These are phyloP conservation scores for Aspergillus bertholletiae DNA, from an alignment of 495 filamentous ascomycete species.

Conservation along the genomic window DNA sequence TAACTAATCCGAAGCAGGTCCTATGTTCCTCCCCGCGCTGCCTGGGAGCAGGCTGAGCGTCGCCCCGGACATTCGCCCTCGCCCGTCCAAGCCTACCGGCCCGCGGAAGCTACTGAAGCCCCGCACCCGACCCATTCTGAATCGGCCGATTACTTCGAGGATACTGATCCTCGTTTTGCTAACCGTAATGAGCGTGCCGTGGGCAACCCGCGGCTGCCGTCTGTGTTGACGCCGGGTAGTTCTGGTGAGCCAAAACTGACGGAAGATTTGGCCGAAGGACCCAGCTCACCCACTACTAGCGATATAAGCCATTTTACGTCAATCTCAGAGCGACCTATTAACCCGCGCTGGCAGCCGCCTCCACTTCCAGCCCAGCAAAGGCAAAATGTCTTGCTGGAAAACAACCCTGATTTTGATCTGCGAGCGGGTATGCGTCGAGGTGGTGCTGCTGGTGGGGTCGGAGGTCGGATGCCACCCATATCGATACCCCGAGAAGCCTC, in stretches of 20 bases:
- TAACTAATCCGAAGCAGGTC: conserved; percentile 39
- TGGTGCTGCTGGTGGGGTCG: conserved; percentile 15
- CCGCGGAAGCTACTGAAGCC: not conserved
- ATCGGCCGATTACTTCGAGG: conserved; percentile 79
- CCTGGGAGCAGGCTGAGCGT: conserved; percentile 30
- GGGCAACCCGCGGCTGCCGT: conserved; percentile 22
- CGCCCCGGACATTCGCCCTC: conserved; percentile 17
- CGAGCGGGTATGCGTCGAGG: conserved; percentile 23
- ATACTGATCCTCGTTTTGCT: conserved; percentile 85
- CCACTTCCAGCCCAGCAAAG: conserved; percentile 39
- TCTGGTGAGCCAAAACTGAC: conserved; percentile 32
- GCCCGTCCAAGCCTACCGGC: conserved; percentile 10
- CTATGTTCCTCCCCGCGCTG: conserved; percentile 61
- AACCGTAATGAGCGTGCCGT: conserved; percentile 33
- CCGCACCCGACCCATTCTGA: conserved; percentile 36
- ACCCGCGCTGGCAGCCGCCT: conserved; percentile 72
- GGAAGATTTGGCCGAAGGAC: conserved; percentile 63
- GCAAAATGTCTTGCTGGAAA: conserved; percentile 59
- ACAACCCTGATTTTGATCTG: conserved; percentile 74
- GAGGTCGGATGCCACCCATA: conserved; percentile 26
- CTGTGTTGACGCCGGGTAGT: conserved; percentile 34
- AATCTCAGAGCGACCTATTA: conserved; percentile 79
- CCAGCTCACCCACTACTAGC: conserved; percentile 71
- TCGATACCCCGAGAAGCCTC: conserved; percentile 14
- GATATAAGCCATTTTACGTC: conserved; percentile 80